These are phyloP conservation scores for Fusarium mangiferae DNA, from an alignment of 2,329 filamentous ascomycete genomes.

Conservation along the genomic window DNA sequence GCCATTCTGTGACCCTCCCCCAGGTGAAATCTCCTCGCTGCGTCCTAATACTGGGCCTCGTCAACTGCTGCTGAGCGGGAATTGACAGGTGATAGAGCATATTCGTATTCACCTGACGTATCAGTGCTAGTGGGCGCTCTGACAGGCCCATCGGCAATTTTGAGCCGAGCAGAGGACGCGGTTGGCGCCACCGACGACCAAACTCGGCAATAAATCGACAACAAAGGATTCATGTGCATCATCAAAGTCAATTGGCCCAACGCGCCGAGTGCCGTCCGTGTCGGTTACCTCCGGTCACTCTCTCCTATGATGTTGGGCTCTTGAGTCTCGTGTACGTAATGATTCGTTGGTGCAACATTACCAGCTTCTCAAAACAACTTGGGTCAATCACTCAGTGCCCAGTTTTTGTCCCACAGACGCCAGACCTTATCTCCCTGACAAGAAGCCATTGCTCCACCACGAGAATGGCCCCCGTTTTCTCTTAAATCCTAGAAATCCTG, in stretches of 20 bases:
- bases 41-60: neutral
- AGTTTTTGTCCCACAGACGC: neutral
- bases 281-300: constrained; percentile 6
- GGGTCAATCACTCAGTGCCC: neutral
- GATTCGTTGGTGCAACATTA: neutral
- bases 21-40: neutral
- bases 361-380: constrained; percentile 17
- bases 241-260: constrained; percentile 4
- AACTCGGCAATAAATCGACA: constrained; percentile 36
- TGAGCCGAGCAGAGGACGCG: constrained; percentile 24
- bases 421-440: constrained; percentile 17
- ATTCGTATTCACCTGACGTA: constrained; percentile 12
- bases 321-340: constrained; percentile 17
- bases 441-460: neutral
- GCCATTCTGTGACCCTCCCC: neutral
- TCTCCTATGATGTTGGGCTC: neutral
- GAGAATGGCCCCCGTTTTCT: neutral
- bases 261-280: constrained; percentile 10
- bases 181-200: constrained; percentile 9
- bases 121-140: constrained; percentile 9
- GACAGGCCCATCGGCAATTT: constrained; percentile 28
- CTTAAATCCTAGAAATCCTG: constrained; percentile 9
- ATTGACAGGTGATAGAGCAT: neutral
- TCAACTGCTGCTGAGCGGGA: neutral
- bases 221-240: constrained; percentile 15